These are phyloP conservation scores for Vitis hybrid DNA, from an alignment of 177 flowering plant genomes.

Conservation along the genomic window DNA sequence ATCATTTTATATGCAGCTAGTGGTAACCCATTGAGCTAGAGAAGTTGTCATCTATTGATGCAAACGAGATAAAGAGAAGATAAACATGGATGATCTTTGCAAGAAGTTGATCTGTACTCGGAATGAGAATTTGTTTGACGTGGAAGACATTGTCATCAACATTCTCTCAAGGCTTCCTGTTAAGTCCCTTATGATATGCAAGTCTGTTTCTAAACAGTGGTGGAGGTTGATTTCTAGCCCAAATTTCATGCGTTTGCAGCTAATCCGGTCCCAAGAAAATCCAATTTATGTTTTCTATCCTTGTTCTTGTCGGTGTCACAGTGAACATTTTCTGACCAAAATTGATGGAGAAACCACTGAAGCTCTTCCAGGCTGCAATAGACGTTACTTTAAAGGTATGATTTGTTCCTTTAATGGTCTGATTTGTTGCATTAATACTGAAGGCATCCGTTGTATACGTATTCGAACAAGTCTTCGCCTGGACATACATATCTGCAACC, in stretches of 20 bases:
- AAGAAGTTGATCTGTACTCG: neutral
- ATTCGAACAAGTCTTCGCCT: neutral
- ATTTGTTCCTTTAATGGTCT: conserved; percentile 19
- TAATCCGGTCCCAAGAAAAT: conserved; percentile 8
- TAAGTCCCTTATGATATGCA: neutral
- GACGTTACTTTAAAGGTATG: neutral
- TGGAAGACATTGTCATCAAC: conserved; percentile 6
- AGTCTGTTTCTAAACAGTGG: conserved; percentile 14
- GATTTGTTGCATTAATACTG: conserved; percentile 15
- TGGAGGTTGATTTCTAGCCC: neutral
- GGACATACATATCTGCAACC: conserved; percentile 16
- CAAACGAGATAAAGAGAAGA: neutral
- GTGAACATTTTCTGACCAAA: neutral
- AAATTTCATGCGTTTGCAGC: neutral
- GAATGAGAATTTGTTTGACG: conserved; percentile 1
- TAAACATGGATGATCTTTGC: conserved; percentile 3
- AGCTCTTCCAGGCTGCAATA: neutral
- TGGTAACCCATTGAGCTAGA: neutral
- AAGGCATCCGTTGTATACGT: neutral
- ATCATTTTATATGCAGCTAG: no score
- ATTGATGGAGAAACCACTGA: neutral
- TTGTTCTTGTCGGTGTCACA: neutral
- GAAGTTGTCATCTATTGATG: neutral
- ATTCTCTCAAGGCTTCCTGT: conserved; percentile 18
- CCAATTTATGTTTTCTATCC: conserved; percentile 11